Conservation (phyloP, 2,329 filamentous ascomycete species). For the Colletotrichum karsti region DNA sequence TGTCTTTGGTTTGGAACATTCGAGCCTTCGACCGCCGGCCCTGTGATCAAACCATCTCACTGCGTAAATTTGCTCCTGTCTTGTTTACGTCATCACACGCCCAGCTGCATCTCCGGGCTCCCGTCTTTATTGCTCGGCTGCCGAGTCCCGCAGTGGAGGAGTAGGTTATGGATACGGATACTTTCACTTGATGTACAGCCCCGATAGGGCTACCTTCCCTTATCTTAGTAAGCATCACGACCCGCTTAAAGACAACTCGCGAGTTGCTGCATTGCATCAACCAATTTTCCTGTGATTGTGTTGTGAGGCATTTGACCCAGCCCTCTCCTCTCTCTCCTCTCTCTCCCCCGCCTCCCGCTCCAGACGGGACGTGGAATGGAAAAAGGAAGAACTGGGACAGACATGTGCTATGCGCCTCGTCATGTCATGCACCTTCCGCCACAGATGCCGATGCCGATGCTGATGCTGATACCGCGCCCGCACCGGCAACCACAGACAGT, state of each 20-base stretch:
- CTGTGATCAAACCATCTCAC: not conserved
- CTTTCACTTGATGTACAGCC: conserved; percentile 3
- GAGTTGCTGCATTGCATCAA: not conserved
- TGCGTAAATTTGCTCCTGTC: too few species aligned
- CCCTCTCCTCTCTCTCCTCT: too few species aligned
- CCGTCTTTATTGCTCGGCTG: conserved; percentile 7
- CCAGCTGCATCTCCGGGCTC: not conserved
- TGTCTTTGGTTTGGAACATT: not conserved
- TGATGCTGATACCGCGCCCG: not conserved
- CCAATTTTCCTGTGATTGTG: not conserved
- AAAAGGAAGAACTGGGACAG: conserved; percentile 5
- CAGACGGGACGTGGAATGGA: not conserved
- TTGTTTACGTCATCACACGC: not conserved
- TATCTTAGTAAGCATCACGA: conserved; percentile 9
- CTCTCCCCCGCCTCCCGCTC: conserved; percentile 12
- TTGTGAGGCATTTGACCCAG: conserved; percentile 7
- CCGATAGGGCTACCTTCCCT: not conserved
- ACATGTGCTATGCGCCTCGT: conserved; percentile 13
- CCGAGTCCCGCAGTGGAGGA: conserved; percentile 4
- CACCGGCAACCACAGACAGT: not conserved
- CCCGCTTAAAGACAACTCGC: not conserved
- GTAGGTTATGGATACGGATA: too few species aligned
- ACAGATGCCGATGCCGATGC: not conserved
- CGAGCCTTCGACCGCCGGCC: not conserved
- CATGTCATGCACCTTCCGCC: conserved; percentile 8